Evolutionary conservation across 179 eudicot genomes (phyloP), one percentile per base, ranked within the genome.

Genomic region (Patellifolia procumbens): DNA sequence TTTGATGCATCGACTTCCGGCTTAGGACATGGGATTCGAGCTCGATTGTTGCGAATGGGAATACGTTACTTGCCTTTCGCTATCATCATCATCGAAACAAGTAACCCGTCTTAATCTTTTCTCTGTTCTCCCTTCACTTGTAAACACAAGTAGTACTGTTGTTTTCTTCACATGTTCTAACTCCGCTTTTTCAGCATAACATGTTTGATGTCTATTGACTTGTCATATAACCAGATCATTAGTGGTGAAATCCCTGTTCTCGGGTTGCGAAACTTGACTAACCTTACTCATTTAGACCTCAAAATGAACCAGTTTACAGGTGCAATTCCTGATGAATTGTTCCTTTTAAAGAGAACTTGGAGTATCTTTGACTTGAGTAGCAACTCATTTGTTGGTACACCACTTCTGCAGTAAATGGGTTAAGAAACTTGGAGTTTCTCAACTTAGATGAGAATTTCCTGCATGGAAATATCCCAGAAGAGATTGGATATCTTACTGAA

Each of bases 291-390:
- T 48, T 80, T 89, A 35, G 89, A 89, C 77, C 72, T 87, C 84
- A 75, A 66, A 69, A 70, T 73, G 61, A 89, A 89, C 45, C 65
- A 67, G 39, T 89, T 89, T 70, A 73, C 22, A 34, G 92, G 92
- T n/a, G 74, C 79, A 1, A 86, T 89, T 15, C 89, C 92, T 55
- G 43, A 58, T 0, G 83, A 83, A 10, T 20, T 87, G 52, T 87
- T 83, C 58, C 34, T 16, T 32, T 56, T 86, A 71, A n/a, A n/a
- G 73, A 66, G 73, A 78, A 68, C n/a, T 85, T 86, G 43, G 60
- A 72, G 64, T 87, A 83, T 74, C 83, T 89, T n/a, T 51, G 88
- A 89, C 65, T 52, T 86, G 82, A 87, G 92, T 67, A 70, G 75
- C 22, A 87, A 87, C 65, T 78, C 55, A 17, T 52, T 89, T 48